Evolutionary conservation across 2,329 filamentous ascomycete genomes (phyloP).

Genomic region (Pseudopithomyces chartarum): DNA sequence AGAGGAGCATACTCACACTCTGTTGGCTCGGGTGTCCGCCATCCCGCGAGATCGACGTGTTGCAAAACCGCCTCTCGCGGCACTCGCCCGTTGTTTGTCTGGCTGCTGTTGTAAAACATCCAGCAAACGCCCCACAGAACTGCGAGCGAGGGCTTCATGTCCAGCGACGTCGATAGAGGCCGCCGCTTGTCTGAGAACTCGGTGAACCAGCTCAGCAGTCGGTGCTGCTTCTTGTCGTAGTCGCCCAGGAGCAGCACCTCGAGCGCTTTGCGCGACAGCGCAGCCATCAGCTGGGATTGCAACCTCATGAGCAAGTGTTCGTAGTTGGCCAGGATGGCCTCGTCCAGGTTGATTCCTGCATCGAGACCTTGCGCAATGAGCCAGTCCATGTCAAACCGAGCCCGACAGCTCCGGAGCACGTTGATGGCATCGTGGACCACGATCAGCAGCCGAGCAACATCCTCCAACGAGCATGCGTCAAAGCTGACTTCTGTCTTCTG

Average conservation of each 20-base stretch:
- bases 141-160: slow-evolving; percentile 49
- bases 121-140: slow-evolving; percentile 53
- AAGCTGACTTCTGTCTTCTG: slow-evolving; percentile 35
- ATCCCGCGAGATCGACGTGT: slow-evolving; percentile 27
- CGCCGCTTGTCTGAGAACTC: slow-evolving; percentile 48
- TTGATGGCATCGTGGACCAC: slow-evolving; percentile 39
- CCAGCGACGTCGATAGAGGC: slow-evolving; percentile 51
- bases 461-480: slow-evolving; percentile 34
- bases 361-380: slow-evolving; percentile 36
- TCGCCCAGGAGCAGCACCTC: slow-evolving; percentile 33
- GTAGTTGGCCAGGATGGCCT: slow-evolving; percentile 49
- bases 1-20: slow-evolving; percentile 36
- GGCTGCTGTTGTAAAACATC: slow-evolving; percentile 41
- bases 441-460: slow-evolving; percentile 33
- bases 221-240: slow-evolving; percentile 40
- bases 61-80: slow-evolving; percentile 31
- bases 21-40: slow-evolving; percentile 34
- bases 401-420: slow-evolving; percentile 30
- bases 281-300: slow-evolving; percentile 40
- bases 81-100: slow-evolving; percentile 27
- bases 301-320: slow-evolving; percentile 49
- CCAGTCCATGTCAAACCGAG: slow-evolving; percentile 36
- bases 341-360: slow-evolving; percentile 38
- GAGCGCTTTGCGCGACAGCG: slow-evolving; percentile 33
- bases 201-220: slow-evolving; percentile 45